A percentile compares a stretch with the other conserved stretches of the same genome.
These are phyloP conservation scores for Botrytis pseudocinerea DNA, from an alignment of 2,329 filamentous ascomycete genomes.

Conservation along the genomic window DNA sequence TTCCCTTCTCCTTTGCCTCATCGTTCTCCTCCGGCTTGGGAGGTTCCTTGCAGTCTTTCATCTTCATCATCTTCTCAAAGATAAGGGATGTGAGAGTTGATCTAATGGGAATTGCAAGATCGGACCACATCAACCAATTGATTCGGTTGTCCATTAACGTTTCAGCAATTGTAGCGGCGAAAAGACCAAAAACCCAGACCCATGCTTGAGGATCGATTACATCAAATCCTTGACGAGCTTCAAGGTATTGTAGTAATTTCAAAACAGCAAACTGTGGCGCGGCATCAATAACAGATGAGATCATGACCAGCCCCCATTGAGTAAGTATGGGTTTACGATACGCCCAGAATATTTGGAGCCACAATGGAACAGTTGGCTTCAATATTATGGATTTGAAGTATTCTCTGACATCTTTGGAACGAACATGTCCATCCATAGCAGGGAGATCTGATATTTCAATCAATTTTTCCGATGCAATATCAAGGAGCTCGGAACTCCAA, in stretches of 20 bases:
- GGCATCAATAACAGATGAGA: slow-evolving; percentile 29
- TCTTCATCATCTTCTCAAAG: slow-evolving; percentile 72
- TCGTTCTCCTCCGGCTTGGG: slow-evolving; percentile 32
- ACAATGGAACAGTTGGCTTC: slow-evolving; percentile 51
- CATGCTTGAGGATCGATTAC: slow-evolving; percentile 28
- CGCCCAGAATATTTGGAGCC: slow-evolving; percentile 48
- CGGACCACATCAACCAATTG: slow-evolving; percentile 30
- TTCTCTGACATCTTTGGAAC: slow-evolving; percentile 50
- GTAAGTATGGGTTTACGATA: slow-evolving; percentile 7
- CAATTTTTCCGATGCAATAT: slow-evolving; percentile 55
- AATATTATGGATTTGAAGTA: slow-evolving; percentile 51
- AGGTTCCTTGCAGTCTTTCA: slow-evolving; percentile 64
- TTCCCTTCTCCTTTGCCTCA: slow-evolving; percentile 16
- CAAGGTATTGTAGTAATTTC: slow-evolving; percentile 31
- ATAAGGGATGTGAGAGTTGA: slow-evolving; percentile 69
- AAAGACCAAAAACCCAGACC: slow-evolving; percentile 30
- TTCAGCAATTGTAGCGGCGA: slow-evolving; percentile 25
- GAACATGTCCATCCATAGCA: slow-evolving; percentile 54
- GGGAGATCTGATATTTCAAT: slow-evolving; percentile 64
- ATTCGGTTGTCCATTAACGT: slow-evolving; percentile 30
- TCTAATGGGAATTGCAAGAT: slow-evolving; percentile 53
- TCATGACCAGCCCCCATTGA: slow-evolving; percentile 48
- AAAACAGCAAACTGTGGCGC: slow-evolving; percentile 33
- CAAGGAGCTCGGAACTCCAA: slow-evolving; percentile 60
- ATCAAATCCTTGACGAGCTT: slow-evolving; percentile 28